phyloP scores from a whole-genome alignment of 1,284 basidiomycete genomes.

The Mycosarcoma mackinlayi region DNA sequence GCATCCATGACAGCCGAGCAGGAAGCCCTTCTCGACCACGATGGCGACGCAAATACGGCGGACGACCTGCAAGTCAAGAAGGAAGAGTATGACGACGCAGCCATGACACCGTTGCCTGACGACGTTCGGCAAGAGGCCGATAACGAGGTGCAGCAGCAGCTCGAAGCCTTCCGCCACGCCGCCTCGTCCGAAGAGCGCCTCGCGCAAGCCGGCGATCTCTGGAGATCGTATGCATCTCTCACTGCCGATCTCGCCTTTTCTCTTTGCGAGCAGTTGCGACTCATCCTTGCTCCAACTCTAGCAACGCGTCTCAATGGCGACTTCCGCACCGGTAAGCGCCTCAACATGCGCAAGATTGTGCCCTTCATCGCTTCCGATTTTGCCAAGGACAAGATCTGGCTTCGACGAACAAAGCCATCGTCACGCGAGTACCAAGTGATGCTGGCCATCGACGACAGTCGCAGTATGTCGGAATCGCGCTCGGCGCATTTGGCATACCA shows the following conservation, averaged over 20 bases:
- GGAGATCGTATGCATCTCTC: conserved; percentile 88
- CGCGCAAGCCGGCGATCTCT: conserved; percentile 78
- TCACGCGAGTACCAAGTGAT: conserved; percentile 96
- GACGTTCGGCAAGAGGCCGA: conserved; percentile 54
- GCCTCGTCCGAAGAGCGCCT: conserved; percentile 73
- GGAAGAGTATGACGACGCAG: conserved; percentile 62
- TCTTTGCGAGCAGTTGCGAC: conserved; percentile 84
- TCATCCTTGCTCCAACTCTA: conserved; percentile 93
- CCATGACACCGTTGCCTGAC: conserved; percentile 58
- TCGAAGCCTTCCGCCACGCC: conserved; percentile 75
- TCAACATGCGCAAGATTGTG: conserved; percentile 99
- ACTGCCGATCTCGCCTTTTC: conserved; percentile 91
- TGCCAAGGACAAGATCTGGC: conserved; percentile 99
- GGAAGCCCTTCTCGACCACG: conserved; percentile 31
- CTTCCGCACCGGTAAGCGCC: conserved; percentile 95
- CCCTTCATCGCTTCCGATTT: conserved; percentile 98
- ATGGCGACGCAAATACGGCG: conserved; percentile 40
- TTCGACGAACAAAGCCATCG: conserved; percentile 90
- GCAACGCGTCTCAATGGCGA: conserved; percentile 96
- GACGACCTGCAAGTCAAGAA: conserved; percentile 74
- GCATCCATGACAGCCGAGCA: conserved; percentile 26
- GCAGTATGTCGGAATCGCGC: conserved; percentile 93
- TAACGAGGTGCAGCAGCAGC: conserved; percentile 58
- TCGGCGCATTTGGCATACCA: conserved; percentile 94
- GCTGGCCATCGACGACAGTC: conserved; percentile 93